A percentile compares a stretch with the other conserved stretches of the same genome.
Evolutionary conservation across 2,329 filamentous ascomycete species (phyloP).

Genomic region (Claviceps sp.): DNA sequence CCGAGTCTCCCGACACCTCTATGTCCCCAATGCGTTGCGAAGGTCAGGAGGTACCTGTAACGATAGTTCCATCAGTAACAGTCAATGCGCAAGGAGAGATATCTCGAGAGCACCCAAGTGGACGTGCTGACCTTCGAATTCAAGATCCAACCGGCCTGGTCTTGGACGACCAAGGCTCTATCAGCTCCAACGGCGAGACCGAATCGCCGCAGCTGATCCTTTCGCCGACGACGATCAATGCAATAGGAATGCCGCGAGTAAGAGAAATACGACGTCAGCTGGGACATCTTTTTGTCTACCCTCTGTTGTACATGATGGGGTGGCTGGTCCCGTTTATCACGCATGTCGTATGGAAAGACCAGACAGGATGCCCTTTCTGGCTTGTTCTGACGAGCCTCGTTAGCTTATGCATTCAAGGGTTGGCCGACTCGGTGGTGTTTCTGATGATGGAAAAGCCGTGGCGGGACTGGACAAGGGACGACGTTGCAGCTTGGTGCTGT

Average conservation of each 20-base stretch:
- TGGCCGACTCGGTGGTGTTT: constrained; percentile 56
- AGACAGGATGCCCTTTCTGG: constrained; percentile 34
- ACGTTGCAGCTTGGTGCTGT: not conserved
- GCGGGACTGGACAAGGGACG: constrained; percentile 19
- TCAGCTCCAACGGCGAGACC: constrained; percentile 7
- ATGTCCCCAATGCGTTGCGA: not conserved
- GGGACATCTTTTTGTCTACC: constrained; percentile 63
- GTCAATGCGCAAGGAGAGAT: not conserved
- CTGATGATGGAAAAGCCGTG: constrained; percentile 58
- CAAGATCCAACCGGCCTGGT: not conserved
- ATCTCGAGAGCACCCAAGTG: too few relatives aligned
- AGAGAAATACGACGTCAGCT: constrained; percentile 53
- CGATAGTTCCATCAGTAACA: not conserved
- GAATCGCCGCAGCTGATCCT: constrained; percentile 7
- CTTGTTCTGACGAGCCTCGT: constrained; percentile 42
- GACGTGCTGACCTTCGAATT: not conserved
- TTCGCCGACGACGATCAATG: constrained; percentile 11
- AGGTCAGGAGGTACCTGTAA: not conserved
- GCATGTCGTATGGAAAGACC: constrained; percentile 34
- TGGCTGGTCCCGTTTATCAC: constrained; percentile 60
- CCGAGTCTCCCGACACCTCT: not conserved
- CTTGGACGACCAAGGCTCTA: not conserved
- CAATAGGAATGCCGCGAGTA: constrained; percentile 20
- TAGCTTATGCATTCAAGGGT: constrained; percentile 51
- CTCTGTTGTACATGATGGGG: constrained; percentile 54